A percentile compares a stretch with the other conserved stretches of the same genome.
These are phyloP conservation scores for Colletotrichum orchidophilum DNA, from an alignment of 2,329 filamentous ascomycete genomes.

Conservation along the genomic window DNA sequence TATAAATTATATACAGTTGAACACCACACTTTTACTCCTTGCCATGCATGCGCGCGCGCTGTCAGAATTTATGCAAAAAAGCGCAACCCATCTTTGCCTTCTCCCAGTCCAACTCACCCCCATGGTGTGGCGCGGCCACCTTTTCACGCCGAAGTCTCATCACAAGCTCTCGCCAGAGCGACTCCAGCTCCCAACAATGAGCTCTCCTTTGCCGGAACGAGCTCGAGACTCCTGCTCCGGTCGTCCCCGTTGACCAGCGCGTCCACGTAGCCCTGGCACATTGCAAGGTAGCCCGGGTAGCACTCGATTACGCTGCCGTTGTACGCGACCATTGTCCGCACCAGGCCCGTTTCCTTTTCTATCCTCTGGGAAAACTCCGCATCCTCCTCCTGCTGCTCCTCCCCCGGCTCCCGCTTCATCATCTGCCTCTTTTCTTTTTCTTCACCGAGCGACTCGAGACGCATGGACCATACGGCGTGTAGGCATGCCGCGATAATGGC, in stretches of 20 bases:
- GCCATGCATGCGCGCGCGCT: background rate
- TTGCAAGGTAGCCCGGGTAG: constrained; percentile 73
- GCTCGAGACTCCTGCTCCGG: constrained; percentile 58
- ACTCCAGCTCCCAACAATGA: constrained; percentile 81
- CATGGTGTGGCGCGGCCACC: background rate
- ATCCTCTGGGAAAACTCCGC: constrained; percentile 44
- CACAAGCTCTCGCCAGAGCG: constrained; percentile 58
- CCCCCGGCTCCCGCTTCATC: background rate
- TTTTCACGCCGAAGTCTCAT: background rate
- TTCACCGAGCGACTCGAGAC: constrained; percentile 56
- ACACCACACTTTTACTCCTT: background rate
- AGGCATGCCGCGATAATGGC: constrained; percentile 68
- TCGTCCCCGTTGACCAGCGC: constrained; percentile 55
- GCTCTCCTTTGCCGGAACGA: constrained; percentile 78
- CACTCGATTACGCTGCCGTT: constrained; percentile 84
- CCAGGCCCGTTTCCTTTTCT: constrained; percentile 59
- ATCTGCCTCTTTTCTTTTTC: constrained; percentile 40
- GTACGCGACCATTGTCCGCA: constrained; percentile 73
- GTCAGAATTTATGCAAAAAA: background rate
- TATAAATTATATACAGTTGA: constrained; percentile 10
- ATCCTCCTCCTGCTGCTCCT: constrained; percentile 42
- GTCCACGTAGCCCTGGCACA: constrained; percentile 72
- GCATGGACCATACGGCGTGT: constrained; percentile 67
- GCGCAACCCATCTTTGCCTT: background rate
- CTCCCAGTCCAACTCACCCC: background rate